Evolutionary conservation across 768 basidiomycete genomes (phyloP), one percentile per base, ranked within the genome.

Genomic region (Sutorius australiensis): DNA sequence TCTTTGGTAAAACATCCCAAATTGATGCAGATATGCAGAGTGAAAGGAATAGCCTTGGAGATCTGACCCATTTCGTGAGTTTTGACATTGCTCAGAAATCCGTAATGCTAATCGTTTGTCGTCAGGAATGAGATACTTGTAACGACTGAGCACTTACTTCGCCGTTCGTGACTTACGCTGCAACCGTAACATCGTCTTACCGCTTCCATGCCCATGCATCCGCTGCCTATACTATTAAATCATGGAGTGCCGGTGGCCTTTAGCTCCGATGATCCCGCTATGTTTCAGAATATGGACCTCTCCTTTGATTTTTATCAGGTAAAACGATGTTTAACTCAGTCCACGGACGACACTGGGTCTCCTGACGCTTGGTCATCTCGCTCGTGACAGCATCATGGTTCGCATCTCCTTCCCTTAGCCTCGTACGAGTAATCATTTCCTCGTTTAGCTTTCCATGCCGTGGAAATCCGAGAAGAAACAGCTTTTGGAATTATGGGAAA

Each of bases 291-390:
- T 58, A 82, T 85, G 80, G 87, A 87, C 0, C 73, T 91, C 6
- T 83, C 85, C 0, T 91, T 80, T 62, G 89, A 91, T 67, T 90
- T 83, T 66, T 91, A 78, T 67, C 89, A 90, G 74, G 87, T 82
- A 57, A 54, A 63, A 30, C 2, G 31, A 40, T 16, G 28, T 32
- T 28, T 2, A n/a, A 40, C 9, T 51, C 32, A 30, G 9, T 55
- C 11, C 48, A 10, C 21, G 28, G 31, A 38, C 45, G 44, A 32
- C 10, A 11, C 40, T 48, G 32, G 84, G 86, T 14, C 67, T 91
- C 14, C 73, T 76, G 37, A 84, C 83, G 17, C 72, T 89, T 3
- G 79, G 80, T 0, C 75, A 80, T 48, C 70, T 88, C 12, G 86
- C 86, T 2, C 76, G 82, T 37, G 83, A 87, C 56, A 87, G 86